phyloP scores from a whole-genome alignment of 768 basidiomycete species.

The Lactarius sp. region DNA sequence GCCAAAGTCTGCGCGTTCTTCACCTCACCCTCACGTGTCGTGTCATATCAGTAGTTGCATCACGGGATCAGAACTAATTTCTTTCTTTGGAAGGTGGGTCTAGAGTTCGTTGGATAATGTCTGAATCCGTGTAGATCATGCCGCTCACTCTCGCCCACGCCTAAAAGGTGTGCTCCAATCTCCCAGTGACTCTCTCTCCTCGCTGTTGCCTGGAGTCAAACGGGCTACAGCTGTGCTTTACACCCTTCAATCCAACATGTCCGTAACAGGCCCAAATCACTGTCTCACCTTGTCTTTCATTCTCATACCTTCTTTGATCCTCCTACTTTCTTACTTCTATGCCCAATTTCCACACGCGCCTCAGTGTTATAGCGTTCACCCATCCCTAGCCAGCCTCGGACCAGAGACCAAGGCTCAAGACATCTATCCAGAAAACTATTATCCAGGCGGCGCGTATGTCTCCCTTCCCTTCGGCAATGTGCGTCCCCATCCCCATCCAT shows the following conservation, averaged over 20 bases:
- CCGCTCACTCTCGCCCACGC: neutral
- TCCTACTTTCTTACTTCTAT: conserved; percentile 55
- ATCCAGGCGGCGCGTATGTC: conserved; percentile 57
- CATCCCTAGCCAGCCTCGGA: conserved; percentile 59
- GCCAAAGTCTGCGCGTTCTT: conserved; percentile 32
- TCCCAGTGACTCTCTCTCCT: too few species aligned
- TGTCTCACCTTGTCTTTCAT: conserved; percentile 51
- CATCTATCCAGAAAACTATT: conserved; percentile 70
- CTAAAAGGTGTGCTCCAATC: neutral
- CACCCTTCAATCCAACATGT: conserved; percentile 22
- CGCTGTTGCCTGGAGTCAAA: neutral
- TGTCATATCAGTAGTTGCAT: conserved; percentile 12
- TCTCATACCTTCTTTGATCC: conserved; percentile 54
- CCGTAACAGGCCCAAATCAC: conserved; percentile 30
- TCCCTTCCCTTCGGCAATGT: conserved; percentile 62
- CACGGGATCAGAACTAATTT: conserved; percentile 30
- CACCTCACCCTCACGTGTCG: conserved; percentile 34
- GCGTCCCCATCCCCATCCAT: conserved; percentile 27
- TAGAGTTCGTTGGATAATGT: neutral
- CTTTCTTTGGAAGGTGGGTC: conserved; percentile 1
- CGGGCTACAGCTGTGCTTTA: conserved; percentile 2
- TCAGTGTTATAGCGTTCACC: conserved; percentile 43
- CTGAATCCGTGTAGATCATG: neutral
- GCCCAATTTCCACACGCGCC: conserved; percentile 63
- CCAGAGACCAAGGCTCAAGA: conserved; percentile 52